phyloP scores from a whole-genome alignment of 352 stramenopile genomes.

The Phytopythium helicoides region DNA sequence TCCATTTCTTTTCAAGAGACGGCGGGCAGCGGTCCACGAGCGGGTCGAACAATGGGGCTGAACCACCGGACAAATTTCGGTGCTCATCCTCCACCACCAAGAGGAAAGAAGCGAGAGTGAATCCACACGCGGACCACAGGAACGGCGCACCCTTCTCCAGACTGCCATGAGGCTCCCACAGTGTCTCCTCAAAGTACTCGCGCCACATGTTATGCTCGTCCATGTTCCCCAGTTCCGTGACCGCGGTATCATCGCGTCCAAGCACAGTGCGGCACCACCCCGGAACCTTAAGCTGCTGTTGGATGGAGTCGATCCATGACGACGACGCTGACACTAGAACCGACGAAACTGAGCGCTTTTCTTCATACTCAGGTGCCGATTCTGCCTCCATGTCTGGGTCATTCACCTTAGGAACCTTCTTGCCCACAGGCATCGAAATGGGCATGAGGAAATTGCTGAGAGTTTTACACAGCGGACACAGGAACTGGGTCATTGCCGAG shows the following conservation, averaged over 20 bases:
- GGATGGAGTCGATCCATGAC: slow-evolving; percentile 57
- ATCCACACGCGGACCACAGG: slow-evolving; percentile 82
- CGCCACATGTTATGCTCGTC: slow-evolving; percentile 76
- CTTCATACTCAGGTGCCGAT: slow-evolving; percentile 7
- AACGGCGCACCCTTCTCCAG: slow-evolving; percentile 85
- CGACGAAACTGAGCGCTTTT: slow-evolving; percentile 11
- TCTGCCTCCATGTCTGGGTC: slow-evolving; percentile 1
- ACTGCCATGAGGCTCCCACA: slow-evolving; percentile 86
- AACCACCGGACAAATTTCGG: slow-evolving; percentile 10
- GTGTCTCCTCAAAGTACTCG: slow-evolving; percentile 85
- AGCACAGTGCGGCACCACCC: slow-evolving; percentile 74
- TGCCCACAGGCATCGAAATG: slow-evolving; percentile 47
- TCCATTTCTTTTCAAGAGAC: slow-evolving; percentile 81
- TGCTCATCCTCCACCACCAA: slow-evolving; percentile 66
- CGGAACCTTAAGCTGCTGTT: slow-evolving; percentile 56
- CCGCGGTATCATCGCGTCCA: slow-evolving; percentile 55
- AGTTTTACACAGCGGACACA: slow-evolving; percentile 92
- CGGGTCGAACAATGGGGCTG: slow-evolving; percentile 38
- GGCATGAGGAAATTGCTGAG: slow-evolving; percentile 91
- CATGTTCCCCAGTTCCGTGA: slow-evolving; percentile 38
- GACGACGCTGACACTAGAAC: slow-evolving; percentile 2
- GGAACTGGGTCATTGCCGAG: slow-evolving; percentile 88
- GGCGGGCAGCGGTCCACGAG: slow-evolving; percentile 54
- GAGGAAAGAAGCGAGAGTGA: slow-evolving; percentile 77
- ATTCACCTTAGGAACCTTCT: slow-evolving; percentile 14